Evolutionary conservation across 208 protist genomes (phyloP), one percentile per base, ranked within the genome.

Genomic region (Angomonas desouzai): DNA sequence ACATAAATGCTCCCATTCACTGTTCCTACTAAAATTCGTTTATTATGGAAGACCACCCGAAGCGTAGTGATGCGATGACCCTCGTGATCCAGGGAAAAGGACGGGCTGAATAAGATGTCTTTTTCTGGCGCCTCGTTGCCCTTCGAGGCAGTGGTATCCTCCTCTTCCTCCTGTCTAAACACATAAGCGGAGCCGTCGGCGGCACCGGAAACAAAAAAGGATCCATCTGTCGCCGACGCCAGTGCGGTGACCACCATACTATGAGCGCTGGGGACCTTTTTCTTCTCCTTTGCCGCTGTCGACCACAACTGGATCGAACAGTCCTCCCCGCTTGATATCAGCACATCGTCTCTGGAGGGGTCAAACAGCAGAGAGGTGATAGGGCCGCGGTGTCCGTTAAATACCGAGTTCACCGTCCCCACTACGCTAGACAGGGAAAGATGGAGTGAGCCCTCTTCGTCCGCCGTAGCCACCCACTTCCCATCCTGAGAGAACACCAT

Each of bases 341-440:
- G 55, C 47, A 73, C 61, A 13, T 53, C 48, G 2, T 61, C 57
- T 10, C 34, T 30, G n/a, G 25, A 33, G 0, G 62, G 62, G 47
- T 56, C 53, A 60, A 96, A 93, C 48, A 38, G 28, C 51, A 90
- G 25, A 1, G 72, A 64, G 3, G 72, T 83, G 36, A 96, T 80
- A 20, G 78, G 72, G 18, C 62, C 62, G 25, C 75, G 65, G 62
- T 96, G 90, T 3, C 85, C 90, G 59, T 81, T 92, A 29, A 92
- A 64, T 0, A 84, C 62, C 7, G 61, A 45, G 4, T 91, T 48
- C 10, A 72, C 61, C 3, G 86, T 77, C 11, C 87, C 90, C 0
- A 74, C 68, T 23, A 91, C 71, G 33, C 87, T 79, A 6, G 74
- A 68, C 71, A 89, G 72, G 22, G 74, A 83, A 10, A 96, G 47